Evolutionary conservation across 2,329 filamentous ascomycete species (phyloP).

Genomic region (Penicillium brasilianum): DNA sequence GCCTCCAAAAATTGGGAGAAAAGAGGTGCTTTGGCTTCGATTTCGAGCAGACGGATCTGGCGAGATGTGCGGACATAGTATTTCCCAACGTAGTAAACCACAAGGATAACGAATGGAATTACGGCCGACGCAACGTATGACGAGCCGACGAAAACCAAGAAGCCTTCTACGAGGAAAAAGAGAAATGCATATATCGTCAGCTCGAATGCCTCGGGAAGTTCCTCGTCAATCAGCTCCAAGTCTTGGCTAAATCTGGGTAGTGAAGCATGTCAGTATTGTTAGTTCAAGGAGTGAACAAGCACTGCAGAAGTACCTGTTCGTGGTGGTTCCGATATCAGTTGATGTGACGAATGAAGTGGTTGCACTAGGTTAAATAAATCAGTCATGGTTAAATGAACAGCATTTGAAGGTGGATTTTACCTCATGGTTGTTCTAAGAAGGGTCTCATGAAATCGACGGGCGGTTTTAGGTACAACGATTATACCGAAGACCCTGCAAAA

Average conservation of each 20-base stretch:
- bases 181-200: constrained; percentile 25
- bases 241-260: constrained; percentile 38
- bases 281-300: no score
- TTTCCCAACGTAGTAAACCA: constrained; percentile 50
- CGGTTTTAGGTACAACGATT: constrained; percentile 28
- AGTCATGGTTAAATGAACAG: constrained; percentile 21
- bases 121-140: constrained; percentile 44
- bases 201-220: constrained; percentile 34
- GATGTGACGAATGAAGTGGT: constrained; percentile 38
- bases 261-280: neutral
- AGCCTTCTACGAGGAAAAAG: constrained; percentile 37
- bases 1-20: constrained; percentile 60
- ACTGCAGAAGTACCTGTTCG: constrained; percentile 20
- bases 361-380: constrained; percentile 19
- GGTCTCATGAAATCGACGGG: constrained; percentile 28
- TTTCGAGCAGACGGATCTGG: constrained; percentile 51
- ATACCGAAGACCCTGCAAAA: constrained; percentile 23
- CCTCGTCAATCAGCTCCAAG: constrained; percentile 37
- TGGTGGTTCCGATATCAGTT: constrained; percentile 26
- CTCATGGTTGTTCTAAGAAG: constrained; percentile 26
- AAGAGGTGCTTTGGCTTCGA: constrained; percentile 45
- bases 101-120: constrained; percentile 44
- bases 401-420: constrained; percentile 5
- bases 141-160: constrained; percentile 46
- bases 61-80: constrained; percentile 57